These are phyloP conservation scores for Medicago arabica DNA, from an alignment of 306 rosid species.

Conservation along the genomic window DNA sequence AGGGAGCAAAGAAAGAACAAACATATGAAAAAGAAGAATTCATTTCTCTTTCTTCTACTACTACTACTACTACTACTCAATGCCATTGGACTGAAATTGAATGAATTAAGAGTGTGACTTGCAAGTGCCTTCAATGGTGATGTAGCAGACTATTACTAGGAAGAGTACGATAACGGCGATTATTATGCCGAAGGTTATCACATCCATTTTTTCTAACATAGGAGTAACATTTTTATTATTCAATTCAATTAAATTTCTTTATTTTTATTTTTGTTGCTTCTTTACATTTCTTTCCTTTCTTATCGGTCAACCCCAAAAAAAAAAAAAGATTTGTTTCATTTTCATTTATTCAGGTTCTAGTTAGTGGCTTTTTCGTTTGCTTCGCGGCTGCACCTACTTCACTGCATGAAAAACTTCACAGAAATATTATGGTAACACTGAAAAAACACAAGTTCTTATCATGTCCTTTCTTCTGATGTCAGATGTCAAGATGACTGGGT, in stretches of 20 bases:
- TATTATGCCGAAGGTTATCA: conserved; percentile 77
- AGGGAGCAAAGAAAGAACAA: conserved; percentile 47
- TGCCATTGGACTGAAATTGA: conserved; percentile 42
- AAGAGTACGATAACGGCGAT: conserved; percentile 77
- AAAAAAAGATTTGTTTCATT: too few relatives aligned
- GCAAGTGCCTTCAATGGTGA: conserved; percentile 89
- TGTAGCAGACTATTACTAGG: conserved; percentile 62
- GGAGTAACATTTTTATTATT: not conserved
- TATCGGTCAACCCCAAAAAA: too few relatives aligned
- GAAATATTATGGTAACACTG: too few relatives aligned
- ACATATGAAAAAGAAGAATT: conserved; percentile 10
- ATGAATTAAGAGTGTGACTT: conserved; percentile 50
- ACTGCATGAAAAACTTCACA: too few relatives aligned
- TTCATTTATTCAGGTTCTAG: too few relatives aligned
- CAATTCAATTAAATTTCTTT: not conserved
- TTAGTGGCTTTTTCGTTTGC: too few relatives aligned
- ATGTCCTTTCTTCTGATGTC: too few relatives aligned
- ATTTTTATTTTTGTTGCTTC: not conserved
- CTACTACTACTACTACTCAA: conserved; percentile 23
- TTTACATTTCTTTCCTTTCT: not conserved
- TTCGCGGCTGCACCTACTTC: too few relatives aligned
- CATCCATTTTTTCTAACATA: conserved; percentile 52
- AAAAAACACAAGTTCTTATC: too few relatives aligned
- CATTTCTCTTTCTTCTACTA: conserved; percentile 19
- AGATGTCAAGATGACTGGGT: too few relatives aligned